Evolutionary conservation across 2,329 filamentous ascomycete genomes (phyloP).

Genomic region (Fusarium sp.): DNA sequence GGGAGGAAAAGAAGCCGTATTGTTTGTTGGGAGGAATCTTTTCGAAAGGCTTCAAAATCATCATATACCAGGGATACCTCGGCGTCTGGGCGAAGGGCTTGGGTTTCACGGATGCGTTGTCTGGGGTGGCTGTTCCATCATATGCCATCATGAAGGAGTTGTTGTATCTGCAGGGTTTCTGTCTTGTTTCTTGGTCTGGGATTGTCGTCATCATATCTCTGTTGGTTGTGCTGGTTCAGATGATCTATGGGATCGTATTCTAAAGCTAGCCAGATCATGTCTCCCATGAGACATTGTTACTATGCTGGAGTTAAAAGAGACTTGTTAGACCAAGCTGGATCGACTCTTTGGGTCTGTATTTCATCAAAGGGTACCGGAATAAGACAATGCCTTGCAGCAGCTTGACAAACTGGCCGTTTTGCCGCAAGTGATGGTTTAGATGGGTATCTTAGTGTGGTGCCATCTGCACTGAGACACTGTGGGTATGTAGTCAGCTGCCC

Average conservation of each 20-base stretch:
- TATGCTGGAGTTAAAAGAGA: background rate
- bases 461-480: background rate
- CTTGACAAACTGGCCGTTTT: background rate
- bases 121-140: conserved; percentile 29
- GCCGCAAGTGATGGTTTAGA: background rate
- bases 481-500: background rate
- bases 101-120: conserved; percentile 36
- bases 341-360: conserved; percentile 2
- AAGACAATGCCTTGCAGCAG: background rate
- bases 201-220: conserved; percentile 25
- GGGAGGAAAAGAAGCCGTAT: conserved; percentile 25
- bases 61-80: conserved; percentile 51
- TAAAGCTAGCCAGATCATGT: conserved; percentile 24
- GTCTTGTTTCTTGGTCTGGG: conserved; percentile 29
- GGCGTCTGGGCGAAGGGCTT: conserved; percentile 46
- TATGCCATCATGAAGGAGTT: conserved; percentile 34
- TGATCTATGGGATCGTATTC: conserved; percentile 1
- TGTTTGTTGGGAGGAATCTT: conserved; percentile 32
- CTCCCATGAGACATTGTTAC: conserved; percentile 17
- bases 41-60: conserved; percentile 43
- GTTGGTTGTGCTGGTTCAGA: conserved; percentile 19
- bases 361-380: conserved; percentile 1
- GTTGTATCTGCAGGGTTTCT: conserved; percentile 28
- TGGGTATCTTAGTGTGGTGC: background rate
- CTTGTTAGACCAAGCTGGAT: background rate